Conservation (phyloP, 441 rosid genomes). For the Viola pubescens region DNA sequence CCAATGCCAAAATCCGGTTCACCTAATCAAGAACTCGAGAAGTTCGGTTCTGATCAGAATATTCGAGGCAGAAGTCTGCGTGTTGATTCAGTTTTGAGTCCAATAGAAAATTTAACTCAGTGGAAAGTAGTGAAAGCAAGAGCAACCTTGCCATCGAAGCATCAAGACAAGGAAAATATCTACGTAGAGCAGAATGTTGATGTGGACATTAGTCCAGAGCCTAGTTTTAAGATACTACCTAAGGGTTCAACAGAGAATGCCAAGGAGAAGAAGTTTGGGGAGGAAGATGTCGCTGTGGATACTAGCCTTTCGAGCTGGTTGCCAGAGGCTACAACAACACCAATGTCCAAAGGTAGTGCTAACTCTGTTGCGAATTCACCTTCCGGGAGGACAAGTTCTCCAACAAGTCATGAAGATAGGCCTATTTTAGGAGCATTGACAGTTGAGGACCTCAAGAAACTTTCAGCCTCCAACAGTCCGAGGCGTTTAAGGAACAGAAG, state of each 20-base stretch:
- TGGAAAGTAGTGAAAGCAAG: constrained; percentile 27
- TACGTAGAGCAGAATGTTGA: constrained; percentile 13
- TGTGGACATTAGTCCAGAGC: constrained; percentile 13
- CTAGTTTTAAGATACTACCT: constrained; percentile 15
- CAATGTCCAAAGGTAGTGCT: constrained; percentile 25
- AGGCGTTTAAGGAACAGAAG: constrained; percentile 43
- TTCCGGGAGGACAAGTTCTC: constrained; percentile 20
- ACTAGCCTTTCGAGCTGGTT: constrained; percentile 62
- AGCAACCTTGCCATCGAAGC: constrained; percentile 14
- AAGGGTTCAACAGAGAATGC: constrained; percentile 5
- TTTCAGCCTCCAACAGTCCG: constrained; percentile 35
- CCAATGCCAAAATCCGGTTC: constrained; percentile 22
- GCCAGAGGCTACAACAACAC: constrained; percentile 23
- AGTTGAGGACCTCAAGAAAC: constrained; percentile 43
- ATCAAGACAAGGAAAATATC: constrained; percentile 39
- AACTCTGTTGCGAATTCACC: constrained; percentile 30
- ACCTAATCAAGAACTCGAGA: constrained; percentile 14
- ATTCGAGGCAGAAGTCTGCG: constrained; percentile 14
- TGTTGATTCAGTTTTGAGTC: constrained; percentile 29
- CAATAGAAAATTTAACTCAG: constrained; percentile 30
- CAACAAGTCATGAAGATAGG: constrained; percentile 33
- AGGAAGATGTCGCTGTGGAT: constrained; percentile 35
- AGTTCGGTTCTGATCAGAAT: constrained; percentile 8
- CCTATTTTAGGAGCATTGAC: constrained; percentile 45
- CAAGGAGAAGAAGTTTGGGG: constrained; percentile 12